A percentile compares a stretch with the other conserved stretches of the same genome.
These are phyloP conservation scores for Agrocybe pediades DNA, from an alignment of 768 basidiomycete species.

Conservation along the genomic window DNA sequence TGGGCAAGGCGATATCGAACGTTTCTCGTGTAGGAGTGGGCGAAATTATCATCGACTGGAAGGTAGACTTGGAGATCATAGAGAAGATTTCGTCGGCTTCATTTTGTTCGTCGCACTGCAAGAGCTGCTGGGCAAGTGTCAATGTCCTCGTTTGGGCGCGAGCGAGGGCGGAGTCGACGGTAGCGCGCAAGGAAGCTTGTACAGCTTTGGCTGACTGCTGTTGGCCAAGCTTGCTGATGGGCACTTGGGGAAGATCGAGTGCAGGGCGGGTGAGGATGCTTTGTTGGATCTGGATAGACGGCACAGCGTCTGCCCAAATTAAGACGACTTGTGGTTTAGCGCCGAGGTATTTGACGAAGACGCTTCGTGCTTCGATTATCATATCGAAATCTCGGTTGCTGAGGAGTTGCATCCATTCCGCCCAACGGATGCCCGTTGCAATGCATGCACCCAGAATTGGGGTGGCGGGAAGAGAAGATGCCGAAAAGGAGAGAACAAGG, in stretches of 20 bases:
- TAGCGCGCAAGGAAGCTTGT: conserved; percentile 18
- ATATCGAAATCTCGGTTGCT: conserved; percentile 36
- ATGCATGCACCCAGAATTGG: conserved; percentile 37
- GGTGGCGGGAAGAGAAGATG: conserved; percentile 32
- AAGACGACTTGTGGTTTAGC: conserved; percentile 23
- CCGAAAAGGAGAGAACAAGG: conserved; percentile 29
- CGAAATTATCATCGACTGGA: conserved; percentile 30
- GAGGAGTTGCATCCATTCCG: conserved; percentile 37
- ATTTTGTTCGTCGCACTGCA: conserved; percentile 30
- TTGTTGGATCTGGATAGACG: conserved; percentile 17
- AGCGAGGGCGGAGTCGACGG: conserved; percentile 21
- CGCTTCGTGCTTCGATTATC: conserved; percentile 27
- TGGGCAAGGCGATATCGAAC: conserved; percentile 20
- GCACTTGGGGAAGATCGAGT: conserved; percentile 22
- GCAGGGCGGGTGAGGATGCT: conserved; percentile 16
- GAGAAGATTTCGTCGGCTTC: conserved; percentile 38
- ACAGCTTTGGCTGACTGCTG: conserved; percentile 9
- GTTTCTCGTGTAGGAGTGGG: conserved; percentile 35
- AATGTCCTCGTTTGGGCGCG: conserved; percentile 27
- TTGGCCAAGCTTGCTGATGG: conserved; percentile 30
- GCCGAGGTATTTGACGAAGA: conserved; percentile 30
- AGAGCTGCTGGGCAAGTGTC: conserved; percentile 35
- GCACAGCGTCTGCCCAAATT: conserved; percentile 28
- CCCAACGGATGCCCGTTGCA: conserved; percentile 33
- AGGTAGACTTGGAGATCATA: conserved; percentile 32